These are phyloP conservation scores for Yamadazyma tumulicola DNA, from an alignment of 805 yeast species.

Conservation along the genomic window DNA sequence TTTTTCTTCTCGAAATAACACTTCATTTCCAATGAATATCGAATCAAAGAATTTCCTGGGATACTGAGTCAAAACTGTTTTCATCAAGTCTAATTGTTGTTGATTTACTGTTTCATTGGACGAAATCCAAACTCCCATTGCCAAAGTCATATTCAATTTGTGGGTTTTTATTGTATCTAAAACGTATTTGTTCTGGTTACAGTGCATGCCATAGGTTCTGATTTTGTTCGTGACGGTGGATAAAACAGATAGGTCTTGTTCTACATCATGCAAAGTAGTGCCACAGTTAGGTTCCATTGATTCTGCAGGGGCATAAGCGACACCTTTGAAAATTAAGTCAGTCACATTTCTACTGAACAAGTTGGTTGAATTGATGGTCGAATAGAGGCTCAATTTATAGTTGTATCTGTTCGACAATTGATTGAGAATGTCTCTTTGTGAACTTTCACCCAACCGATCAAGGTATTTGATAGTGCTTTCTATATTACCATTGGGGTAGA, in stretches of 20 bases:
- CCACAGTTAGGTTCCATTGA: conserved; percentile 56
- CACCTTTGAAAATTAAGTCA: conserved; percentile 38
- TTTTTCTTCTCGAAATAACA: conserved; percentile 50
- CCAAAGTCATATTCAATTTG: conserved; percentile 50
- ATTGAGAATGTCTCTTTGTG: no score
- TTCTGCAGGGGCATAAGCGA: conserved; percentile 57
- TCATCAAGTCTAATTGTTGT: conserved; percentile 45
- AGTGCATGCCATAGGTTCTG: conserved; percentile 59
- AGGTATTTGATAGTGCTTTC: no score
- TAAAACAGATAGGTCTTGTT: conserved; percentile 53
- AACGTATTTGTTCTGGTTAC: conserved; percentile 51
- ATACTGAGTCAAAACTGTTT: conserved; percentile 34
- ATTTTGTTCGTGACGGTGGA: conserved; percentile 58
- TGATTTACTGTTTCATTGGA: conserved; percentile 40
- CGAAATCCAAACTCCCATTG: conserved; percentile 65
- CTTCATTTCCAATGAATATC: conserved; percentile 62
- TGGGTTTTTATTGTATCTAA: conserved; percentile 51
- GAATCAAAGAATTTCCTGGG: conserved; percentile 48
- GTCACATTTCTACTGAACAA: no score
- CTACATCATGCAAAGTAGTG: conserved; percentile 42
- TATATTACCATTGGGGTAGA: no score
- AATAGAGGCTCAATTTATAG: no score
- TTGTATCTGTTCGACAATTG: no score
- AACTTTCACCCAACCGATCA: no score
- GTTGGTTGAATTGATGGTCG: no score